phyloP scores from a whole-genome alignment of 108 stramenopile species.

The Cyclotella baltica region DNA sequence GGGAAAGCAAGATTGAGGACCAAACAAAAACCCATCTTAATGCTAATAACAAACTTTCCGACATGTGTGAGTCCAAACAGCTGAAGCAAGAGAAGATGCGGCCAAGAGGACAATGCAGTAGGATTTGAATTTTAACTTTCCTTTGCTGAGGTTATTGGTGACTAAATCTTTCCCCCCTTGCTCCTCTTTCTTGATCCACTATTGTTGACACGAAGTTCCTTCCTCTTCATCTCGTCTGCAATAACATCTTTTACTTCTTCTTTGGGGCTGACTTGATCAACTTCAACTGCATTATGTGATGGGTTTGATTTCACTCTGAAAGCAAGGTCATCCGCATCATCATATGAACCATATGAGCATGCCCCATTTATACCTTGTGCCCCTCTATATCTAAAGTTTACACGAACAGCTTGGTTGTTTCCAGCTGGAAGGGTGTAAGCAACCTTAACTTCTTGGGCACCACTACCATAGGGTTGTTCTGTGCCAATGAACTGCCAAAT shows the following conservation, averaged over 20 bases:
- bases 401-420: slow-evolving; percentile 30
- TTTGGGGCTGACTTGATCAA: not conserved
- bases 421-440: slow-evolving; percentile 30
- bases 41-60: too few relatives aligned
- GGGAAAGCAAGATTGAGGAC: too few relatives aligned
- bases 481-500: slow-evolving; percentile 26
- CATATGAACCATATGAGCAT: slow-evolving; percentile 23
- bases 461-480: slow-evolving; percentile 7
- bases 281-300: not conserved
- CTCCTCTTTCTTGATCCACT: not conserved
- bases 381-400: slow-evolving; percentile 38
- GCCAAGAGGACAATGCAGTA: too few relatives aligned
- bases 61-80: too few relatives aligned
- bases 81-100: too few relatives aligned
- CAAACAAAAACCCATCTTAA: too few relatives aligned
- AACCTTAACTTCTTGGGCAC: slow-evolving; percentile 5
- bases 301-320: slow-evolving; percentile 18
- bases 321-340: slow-evolving; percentile 31
- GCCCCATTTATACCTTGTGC: slow-evolving; percentile 12
- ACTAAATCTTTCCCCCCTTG: not conserved
- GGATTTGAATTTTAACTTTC: too few relatives aligned
- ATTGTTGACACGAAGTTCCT: not conserved
- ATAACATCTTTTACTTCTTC: slow-evolving; percentile 3
- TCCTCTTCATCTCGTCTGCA: not conserved
- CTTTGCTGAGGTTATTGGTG: too few relatives aligned